Evolutionary conservation across 345 rosid genomes (phyloP), one percentile per base, ranked within the genome.

Genomic region (Linum tenue): DNA sequence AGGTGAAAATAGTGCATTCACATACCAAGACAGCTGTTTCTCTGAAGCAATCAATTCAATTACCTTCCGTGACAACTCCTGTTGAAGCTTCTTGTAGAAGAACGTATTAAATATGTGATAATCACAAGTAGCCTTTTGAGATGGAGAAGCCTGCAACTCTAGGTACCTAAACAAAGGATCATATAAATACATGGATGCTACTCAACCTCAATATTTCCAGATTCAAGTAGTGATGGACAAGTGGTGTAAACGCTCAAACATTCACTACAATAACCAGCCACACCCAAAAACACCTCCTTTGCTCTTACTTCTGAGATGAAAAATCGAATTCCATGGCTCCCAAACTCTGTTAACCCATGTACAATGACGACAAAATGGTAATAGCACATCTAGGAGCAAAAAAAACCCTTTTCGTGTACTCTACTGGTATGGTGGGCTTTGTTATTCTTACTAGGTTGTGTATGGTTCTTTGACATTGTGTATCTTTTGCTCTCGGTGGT

Each of bases 11-110:
- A 62, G 41, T 8, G 15, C 17, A 60, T 60, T 40, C 64, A 63
- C 43, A 36, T 50, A 63, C 4, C 41, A 55, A 11, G 43, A 60
- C 31, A 22, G 31, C 31, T 22, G 39, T 14, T 37, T 7, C 7
- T 22, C 22, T 56, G 14, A 51, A 65, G 43, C 44, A 4, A 41
- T 40, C 64, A 1, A 48, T 36, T 17, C 43, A 73, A 56, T 69
- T 76, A 92, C 96, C 96, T 83, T 85, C 75, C 68, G 72, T 7
- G 86, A 69, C 22, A 90, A 82, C 71, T 91, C 96, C 62, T 85
- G 88, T 73, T 68, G 80, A 66, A 92, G 97, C 85, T 90, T 90
- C 72, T 76, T 78, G 81, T 92, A 92, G 73, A 90, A 92, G 73
- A 83, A 92, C 43, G 96, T 92, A 70, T 84, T 88, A 72, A 90